phyloP scores from a whole-genome alignment of 352 stramenopile species.

The Pythium periplocum region DNA sequence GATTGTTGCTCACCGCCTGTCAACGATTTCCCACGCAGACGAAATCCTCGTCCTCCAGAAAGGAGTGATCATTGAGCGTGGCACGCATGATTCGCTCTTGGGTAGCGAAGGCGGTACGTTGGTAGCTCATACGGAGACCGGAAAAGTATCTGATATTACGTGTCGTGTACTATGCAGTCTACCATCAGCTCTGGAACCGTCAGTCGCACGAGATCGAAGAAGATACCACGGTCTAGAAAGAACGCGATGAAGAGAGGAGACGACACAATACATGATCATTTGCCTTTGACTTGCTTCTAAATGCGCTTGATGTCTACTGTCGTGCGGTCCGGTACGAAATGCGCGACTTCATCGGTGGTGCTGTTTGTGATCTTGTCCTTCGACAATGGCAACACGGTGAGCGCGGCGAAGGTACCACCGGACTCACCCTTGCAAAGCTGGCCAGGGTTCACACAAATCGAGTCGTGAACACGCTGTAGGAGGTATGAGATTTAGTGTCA shows the following conservation, averaged over 20 bases:
- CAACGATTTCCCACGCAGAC: slow-evolving; percentile 65
- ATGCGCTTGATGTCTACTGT: slow-evolving; percentile 92
- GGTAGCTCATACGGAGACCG: no score
- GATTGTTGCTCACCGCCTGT: slow-evolving; percentile 79
- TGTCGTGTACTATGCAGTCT: background rate
- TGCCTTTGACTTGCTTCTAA: slow-evolving; percentile 19
- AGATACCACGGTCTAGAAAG: background rate
- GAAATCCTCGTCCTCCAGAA: slow-evolving; percentile 61
- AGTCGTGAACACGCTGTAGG: slow-evolving; percentile 78
- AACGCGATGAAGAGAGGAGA: no score
- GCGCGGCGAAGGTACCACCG: slow-evolving; percentile 90
- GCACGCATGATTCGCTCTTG: slow-evolving; percentile 31
- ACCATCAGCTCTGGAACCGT: slow-evolving; percentile 18
- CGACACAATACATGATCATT: background rate
- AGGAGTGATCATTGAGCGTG: slow-evolving; percentile 43
- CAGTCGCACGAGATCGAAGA: slow-evolving; percentile 12
- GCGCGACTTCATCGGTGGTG: slow-evolving; percentile 37
- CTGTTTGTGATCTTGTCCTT: slow-evolving; percentile 61
- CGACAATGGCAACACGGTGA: slow-evolving; percentile 90
- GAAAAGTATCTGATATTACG: no score
- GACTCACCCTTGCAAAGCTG: slow-evolving; percentile 91
- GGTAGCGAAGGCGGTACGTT: slow-evolving; percentile 33
- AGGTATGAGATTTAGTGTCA: no score
- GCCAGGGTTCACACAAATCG: slow-evolving; percentile 94
- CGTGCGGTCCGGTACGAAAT: slow-evolving; percentile 84